Base-by-base conservation (phyloP, 768 basidiomycete genomes). In the Boletus vinaceobasis region DNA sequence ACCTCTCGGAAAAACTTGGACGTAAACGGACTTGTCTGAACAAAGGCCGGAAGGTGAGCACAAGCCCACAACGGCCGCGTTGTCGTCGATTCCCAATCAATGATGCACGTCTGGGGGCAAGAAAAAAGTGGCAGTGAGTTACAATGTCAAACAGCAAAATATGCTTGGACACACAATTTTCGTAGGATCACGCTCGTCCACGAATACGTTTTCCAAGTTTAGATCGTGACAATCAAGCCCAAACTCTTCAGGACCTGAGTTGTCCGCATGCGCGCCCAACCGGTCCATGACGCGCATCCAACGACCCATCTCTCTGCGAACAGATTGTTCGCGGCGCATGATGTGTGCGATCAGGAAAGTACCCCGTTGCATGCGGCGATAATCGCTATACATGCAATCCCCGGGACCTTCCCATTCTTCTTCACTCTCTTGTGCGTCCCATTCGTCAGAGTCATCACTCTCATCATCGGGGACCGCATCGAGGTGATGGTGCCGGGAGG, bases 41-140 rank as follows among this genome's bases (percentile, higher is more conserved):
- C 79, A 68, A 90, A 90, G 0, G 87, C 80, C 0, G 90, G 90
- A 3, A 91, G 76, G 64, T 93, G 90, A 0, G 91, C 88, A 55
- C 84, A 86, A 19, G 87, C 86, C 90, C 90, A 93, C 19, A 93
- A 78, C 5, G 90, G 91, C 14, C 91, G 79, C 9, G 85, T 90
- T 11, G 88, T 90, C n/a, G 90, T 92, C 15, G 90, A 89, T 67
- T 93, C 90, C 90, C 89, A 92, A 62, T 93, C 91, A 39, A 93
- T 93, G 54, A 93, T 81, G 63, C 88, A 89, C 1, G 89, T 88
- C 91, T 93, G n/a, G n/a, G n/a, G n/a, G n/a, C n/a, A n/a, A n/a
- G n/a, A n/a, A n/a, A n/a, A n/a, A 26, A 7, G 19, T 31, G 7
- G 47, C 29, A 2, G 29, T 57, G 14, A 52, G 55, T 26, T 1